Evolutionary conservation across 2,329 filamentous ascomycete species (phyloP).

Genomic region (Venturiaceae sp.): DNA sequence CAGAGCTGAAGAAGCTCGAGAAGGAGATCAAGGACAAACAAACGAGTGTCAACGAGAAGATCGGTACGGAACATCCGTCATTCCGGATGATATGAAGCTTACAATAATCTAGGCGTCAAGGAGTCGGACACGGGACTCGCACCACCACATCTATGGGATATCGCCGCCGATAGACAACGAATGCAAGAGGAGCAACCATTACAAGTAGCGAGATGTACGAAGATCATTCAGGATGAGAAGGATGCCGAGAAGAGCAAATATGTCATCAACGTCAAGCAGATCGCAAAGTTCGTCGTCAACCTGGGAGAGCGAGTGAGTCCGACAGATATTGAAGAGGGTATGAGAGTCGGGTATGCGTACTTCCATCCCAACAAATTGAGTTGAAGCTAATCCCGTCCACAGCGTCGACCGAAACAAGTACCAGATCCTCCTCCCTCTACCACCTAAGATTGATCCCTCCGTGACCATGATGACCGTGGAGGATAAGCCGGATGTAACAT

Average conservation of each 20-base stretch:
- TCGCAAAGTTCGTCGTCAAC: slow-evolving; percentile 98
- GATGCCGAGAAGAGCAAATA: slow-evolving; percentile 98
- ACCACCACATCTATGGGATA: slow-evolving; percentile 97
- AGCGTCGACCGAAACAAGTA: slow-evolving; percentile 97
- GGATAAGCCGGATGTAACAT: slow-evolving; percentile 98
- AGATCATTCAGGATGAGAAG: slow-evolving; percentile 96
- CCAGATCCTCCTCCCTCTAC: slow-evolving; percentile 91
- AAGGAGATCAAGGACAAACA: slow-evolving; percentile 99
- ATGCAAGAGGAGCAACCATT: slow-evolving; percentile 98
- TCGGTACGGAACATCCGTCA: slow-evolving; percentile 42
- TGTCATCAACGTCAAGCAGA: slow-evolving; percentile 99
- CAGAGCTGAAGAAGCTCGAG: slow-evolving; percentile 91
- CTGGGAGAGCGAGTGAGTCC: slow-evolving; percentile 93
- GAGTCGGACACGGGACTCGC: slow-evolving; percentile 98
- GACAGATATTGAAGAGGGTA: slow-evolving; percentile 98
- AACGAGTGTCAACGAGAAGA: slow-evolving; percentile 97
- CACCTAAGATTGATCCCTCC: slow-evolving; percentile 96
- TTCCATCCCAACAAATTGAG: not conserved
- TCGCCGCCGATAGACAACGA: slow-evolving; percentile 92
- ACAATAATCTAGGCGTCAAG: slow-evolving; percentile 8
- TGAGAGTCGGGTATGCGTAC: slow-evolving; percentile 70
- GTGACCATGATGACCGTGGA: slow-evolving; percentile 99
- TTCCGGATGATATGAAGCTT: not conserved
- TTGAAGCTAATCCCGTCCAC: slow-evolving; percentile 10
- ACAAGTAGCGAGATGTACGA: slow-evolving; percentile 95